Base-by-base conservation (phyloP, 768 basidiomycete species). In the Dacryopinax primogenitus region DNA sequence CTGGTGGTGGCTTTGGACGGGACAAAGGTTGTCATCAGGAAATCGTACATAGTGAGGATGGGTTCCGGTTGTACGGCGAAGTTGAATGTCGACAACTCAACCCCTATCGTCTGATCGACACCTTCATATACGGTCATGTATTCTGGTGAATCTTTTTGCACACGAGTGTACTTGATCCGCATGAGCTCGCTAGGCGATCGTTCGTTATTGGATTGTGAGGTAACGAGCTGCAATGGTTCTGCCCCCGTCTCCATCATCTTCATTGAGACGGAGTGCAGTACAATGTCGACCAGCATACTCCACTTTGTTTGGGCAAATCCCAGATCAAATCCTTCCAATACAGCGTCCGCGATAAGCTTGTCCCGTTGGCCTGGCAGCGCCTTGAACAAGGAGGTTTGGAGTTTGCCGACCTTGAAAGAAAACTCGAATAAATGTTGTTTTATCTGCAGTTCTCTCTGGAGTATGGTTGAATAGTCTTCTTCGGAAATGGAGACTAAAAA, bases 11-110 rank as follows among this genome's bases (percentile, higher is more conserved):
- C 65, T 62, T 68, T 62, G 34, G 72, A 65, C 66, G 87, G 84
- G 11, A 92, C 89, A 74, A 99, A 99, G 0, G 96, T 97, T 1
- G 89, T 87, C 87, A 99, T 94, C 74, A 99, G 84, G 77, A 95
- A 97, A 76, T 98, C 93, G 75, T 97, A 98, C 23, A 97, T 75
- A 1, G 87, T 81, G 36, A 99, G 77, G 44, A 97, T 86, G 13
- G 95, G 93, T 71, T 92, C 91, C 0, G 96, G 93, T 7, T 88
- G 87, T 1, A 88, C 85, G 65, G 85, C 84, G 75, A 98, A 86
- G 63, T 94, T 82, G 73, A 99, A 85, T 0, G 95, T 96, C 2
- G 95, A 94, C 37, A 98, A 79, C 69, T 84, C 84, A 68, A 92
- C 83, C 70, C 92, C 87, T 65, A 98, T 83, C 66, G 78, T 88